Percentiles rank a stretch among this genome's conserved stretches.
Conservation (phyloP, 2,329 filamentous ascomycete species). For the Xylaria hypoxylon region DNA sequence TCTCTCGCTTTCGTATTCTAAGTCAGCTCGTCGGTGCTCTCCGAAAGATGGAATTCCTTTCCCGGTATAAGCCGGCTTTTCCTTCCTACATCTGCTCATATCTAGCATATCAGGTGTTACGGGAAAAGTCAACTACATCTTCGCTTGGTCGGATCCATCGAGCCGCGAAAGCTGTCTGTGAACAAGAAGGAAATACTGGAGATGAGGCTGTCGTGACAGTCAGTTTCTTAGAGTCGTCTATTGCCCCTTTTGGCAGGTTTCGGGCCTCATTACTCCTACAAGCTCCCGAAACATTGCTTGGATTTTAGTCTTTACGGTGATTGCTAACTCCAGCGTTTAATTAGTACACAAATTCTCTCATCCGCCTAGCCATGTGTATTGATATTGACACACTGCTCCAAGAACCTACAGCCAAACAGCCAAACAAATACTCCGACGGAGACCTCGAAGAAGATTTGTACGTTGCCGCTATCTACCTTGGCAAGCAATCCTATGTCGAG, state of each 20-base stretch:
- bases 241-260: no score
- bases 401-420: not conserved
- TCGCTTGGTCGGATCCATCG: conserved; percentile 4
- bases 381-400: not conserved
- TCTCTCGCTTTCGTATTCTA: conserved; percentile 12
- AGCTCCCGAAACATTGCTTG: no score
- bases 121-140: not conserved
- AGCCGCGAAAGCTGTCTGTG: conserved; percentile 14
- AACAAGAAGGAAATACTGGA: not conserved
- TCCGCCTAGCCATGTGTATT: not conserved
- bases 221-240: no score
- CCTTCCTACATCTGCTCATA: conserved; percentile 5
- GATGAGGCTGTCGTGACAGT: conserved; percentile 1
- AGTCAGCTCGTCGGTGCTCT: not conserved
- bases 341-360: not conserved
- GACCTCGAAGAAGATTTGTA: conserved; percentile 26
- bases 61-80: not conserved
- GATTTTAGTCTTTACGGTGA: no score
- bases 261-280: no score
- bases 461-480: conserved; percentile 35
- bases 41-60: not conserved
- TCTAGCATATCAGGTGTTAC: not conserved
- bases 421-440: conserved; percentile 3
- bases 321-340: no score
- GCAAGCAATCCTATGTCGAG: conserved; percentile 17